Conservation (phyloP, 768 basidiomycete genomes). For the Cystoderma amianthinum region DNA sequence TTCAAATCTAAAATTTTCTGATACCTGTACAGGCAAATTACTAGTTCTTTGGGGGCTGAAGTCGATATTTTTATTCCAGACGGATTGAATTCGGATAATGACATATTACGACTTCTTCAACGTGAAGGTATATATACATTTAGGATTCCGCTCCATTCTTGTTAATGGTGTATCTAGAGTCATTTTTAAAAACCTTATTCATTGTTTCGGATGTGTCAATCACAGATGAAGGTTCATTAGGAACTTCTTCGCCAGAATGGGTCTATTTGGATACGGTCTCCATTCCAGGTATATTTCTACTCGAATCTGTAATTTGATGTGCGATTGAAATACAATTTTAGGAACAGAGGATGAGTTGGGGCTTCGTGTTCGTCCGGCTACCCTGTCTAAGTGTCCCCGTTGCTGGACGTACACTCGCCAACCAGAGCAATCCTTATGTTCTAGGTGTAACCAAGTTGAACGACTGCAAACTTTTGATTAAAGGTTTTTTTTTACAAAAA, state of each 20-base stretch:
- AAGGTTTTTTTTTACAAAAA: too few species aligned
- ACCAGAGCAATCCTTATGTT: conserved; percentile 49
- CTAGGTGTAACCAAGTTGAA: conserved; percentile 45
- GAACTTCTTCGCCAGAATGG: conserved; percentile 39
- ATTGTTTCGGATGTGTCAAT: conserved; percentile 71
- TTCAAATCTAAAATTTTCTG: neutral
- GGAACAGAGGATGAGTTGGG: conserved; percentile 25
- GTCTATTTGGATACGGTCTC: conserved; percentile 33
- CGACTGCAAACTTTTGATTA: neutral
- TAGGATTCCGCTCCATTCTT: neutral
- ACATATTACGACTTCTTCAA: conserved; percentile 24
- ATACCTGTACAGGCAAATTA: conserved; percentile 47
- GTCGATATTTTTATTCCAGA: conserved; percentile 53
- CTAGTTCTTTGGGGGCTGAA: conserved; percentile 71
- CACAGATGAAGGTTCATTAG: conserved; percentile 34
- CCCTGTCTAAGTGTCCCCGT: conserved; percentile 71
- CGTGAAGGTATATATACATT: conserved; percentile 33
- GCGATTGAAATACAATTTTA: conserved; percentile 1
- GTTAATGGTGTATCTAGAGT: conserved; percentile 31
- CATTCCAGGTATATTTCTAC: conserved; percentile 33
- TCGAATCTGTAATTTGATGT: neutral
- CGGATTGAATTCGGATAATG: conserved; percentile 15
- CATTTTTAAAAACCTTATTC: conserved; percentile 65
- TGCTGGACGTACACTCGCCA: conserved; percentile 79
- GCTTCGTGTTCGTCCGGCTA: conserved; percentile 58